Evolutionary conservation across 2,329 filamentous ascomycete genomes (phyloP), one percentile per base, ranked within the genome.

Genomic region (Stachybotrys chlorohalonatus): DNA sequence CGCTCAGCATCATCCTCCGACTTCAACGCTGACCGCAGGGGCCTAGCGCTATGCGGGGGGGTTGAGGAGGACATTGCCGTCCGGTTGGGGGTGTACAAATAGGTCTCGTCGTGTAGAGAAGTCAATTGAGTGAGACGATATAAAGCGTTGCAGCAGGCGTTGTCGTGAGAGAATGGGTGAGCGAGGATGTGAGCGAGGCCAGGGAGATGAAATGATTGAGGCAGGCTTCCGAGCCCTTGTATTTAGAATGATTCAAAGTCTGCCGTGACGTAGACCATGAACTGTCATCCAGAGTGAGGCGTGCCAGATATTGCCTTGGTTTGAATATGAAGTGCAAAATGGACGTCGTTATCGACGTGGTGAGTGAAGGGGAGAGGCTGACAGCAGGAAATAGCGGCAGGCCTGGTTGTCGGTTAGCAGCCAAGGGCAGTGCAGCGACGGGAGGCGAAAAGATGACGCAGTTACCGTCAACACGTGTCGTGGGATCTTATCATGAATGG

Each of bases 11-110:
- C 74, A 52, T 74, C 72, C 32, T 78, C 75, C 13, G 60, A 63
- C 63, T 77, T 78, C 59, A 76, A 63, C 30, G 72, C 74, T 45
- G 74, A 75, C 50, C 72, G 72, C 53, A 75, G 63, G 7, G 73
- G 71, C 56, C 60, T 47, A 30, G 58, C 55, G 54, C 59, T 58
- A 52, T 62, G 61, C 54, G 63, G 17, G 31, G 61, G 57, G 55
- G 53, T 42, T 9, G 8, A 42, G 5, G 36, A 9, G 2, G 36
- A 42, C 36, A 42, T 42, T 9, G 36, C 36, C 36, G 9, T 42
- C 24, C 36, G 36, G 36, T 42, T 42, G 36, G 13, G 36, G 6
- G 36, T 13, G 36, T 5, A 42, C 36, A 13, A 13, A 4, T 24
- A 24, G 24, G 24, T 24, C 24, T 24, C 24, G 24, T 24, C 24